These are phyloP conservation scores for Leishmania gerbilli DNA, from an alignment of 208 protist species.

Conservation along the genomic window DNA sequence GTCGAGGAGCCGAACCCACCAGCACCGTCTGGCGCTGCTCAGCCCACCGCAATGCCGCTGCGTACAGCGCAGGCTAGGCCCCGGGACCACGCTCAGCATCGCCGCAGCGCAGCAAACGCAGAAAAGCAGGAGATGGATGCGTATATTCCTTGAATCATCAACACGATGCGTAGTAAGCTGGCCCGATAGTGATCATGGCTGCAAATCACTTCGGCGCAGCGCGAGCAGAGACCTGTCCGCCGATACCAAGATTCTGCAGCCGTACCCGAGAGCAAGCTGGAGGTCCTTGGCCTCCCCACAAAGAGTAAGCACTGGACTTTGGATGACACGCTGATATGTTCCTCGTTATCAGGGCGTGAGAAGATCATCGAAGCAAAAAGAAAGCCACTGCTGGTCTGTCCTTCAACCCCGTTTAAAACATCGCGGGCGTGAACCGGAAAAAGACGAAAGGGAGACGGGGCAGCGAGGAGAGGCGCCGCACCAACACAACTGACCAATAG, in stretches of 20 bases:
- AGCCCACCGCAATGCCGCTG: not conserved
- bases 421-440: not conserved
- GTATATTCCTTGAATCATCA: not conserved
- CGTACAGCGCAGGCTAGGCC: not conserved
- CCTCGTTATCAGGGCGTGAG: not conserved
- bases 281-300: not conserved
- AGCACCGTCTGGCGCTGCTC: not conserved
- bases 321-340: not conserved
- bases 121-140: not conserved
- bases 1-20: not conserved
- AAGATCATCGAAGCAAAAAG: not conserved
- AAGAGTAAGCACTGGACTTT: not conserved
- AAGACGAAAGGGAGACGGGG: not conserved
- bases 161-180: not conserved
- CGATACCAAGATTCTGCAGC: not conserved
- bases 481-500: not conserved
- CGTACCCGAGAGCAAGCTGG: not conserved
- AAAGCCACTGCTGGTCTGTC: not conserved
- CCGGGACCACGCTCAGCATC: not conserved
- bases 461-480: not conserved
- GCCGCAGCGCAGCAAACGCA: not conserved
- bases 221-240: not conserved
- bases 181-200: not conserved
- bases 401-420: not conserved
- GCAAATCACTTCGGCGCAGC: not conserved